A percentile compares a stretch with the other conserved stretches of the same genome.
Evolutionary conservation across 163 green algal species (phyloP).

Genomic region (Trebouxiophyceae sp.): DNA sequence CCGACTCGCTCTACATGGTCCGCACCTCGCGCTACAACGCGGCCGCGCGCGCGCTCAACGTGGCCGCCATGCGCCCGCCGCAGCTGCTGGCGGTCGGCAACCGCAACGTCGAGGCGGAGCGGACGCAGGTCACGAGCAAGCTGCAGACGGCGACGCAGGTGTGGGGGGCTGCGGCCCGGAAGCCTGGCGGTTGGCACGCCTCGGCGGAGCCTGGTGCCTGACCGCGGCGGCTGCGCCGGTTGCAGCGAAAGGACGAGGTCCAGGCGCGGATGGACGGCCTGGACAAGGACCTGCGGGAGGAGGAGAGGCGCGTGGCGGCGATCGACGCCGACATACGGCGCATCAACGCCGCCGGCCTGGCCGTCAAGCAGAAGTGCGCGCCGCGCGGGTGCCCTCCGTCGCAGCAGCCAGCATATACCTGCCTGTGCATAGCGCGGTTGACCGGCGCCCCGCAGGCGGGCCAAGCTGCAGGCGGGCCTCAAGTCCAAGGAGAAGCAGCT

Average conservation of each 20-base stretch:
- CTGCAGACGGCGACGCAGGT: too few species aligned
- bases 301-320: neutral
- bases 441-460: too few species aligned
- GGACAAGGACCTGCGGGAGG: neutral
- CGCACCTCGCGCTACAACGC: constrained; percentile 15
- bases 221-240: too few species aligned
- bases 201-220: too few species aligned
- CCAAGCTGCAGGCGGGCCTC: constrained; percentile 8
- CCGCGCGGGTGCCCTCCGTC: neutral
- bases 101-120: neutral
- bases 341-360: neutral
- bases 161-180: constrained; percentile 13
- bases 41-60: constrained; percentile 2
- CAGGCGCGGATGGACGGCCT: constrained; percentile 14
- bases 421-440: too few species aligned
- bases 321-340: neutral
- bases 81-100: neutral
- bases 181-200: too few species aligned
- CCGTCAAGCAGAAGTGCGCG: neutral
- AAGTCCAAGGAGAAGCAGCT: constrained; percentile 13
- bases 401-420: neutral
- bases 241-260: constrained; percentile 30
- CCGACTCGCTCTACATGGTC: constrained; percentile 5
- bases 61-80: neutral
- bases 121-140: neutral